Evolutionary conservation across 352 stramenopile species (phyloP).

Genomic region (Globisporangium okanoganense): DNA sequence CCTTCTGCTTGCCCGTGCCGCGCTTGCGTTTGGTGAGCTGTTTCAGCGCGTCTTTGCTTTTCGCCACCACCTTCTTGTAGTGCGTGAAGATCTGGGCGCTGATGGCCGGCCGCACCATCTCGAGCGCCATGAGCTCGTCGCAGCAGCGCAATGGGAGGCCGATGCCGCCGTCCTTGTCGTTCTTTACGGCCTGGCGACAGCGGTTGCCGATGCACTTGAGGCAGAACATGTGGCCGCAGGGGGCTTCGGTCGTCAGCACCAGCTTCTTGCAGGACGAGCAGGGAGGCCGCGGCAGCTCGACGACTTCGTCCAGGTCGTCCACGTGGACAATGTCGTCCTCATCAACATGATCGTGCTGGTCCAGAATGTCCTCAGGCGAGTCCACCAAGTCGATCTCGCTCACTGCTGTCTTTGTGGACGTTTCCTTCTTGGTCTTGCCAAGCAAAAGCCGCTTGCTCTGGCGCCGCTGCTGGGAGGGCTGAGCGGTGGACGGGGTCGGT

Average conservation of each 20-base stretch:
- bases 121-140: constrained; percentile 23
- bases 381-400: constrained; percentile 11
- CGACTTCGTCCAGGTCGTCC: background rate
- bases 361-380: background rate
- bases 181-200: constrained; percentile 21
- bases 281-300: background rate
- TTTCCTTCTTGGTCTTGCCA: background rate
- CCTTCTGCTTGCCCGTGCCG: constrained; percentile 12
- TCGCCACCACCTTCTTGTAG: constrained; percentile 31
- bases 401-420: background rate
- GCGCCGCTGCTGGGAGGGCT: background rate
- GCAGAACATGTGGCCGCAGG: constrained; percentile 30
- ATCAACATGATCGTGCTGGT: background rate
- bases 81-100: constrained; percentile 18
- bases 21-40: background rate
- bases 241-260: constrained; percentile 5
- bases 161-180: constrained; percentile 24
- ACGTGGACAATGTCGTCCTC: background rate
- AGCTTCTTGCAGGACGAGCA: constrained; percentile 5
- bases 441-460: background rate
- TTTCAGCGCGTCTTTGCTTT: constrained; percentile 10
- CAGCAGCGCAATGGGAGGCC: constrained; percentile 38
- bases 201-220: constrained; percentile 25
- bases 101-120: constrained; percentile 27
- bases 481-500: background rate